Evolutionary conservation across 2,329 filamentous ascomycete genomes (phyloP), one percentile per base, ranked within the genome.

Genomic region (Sclerotinia borealis): DNA sequence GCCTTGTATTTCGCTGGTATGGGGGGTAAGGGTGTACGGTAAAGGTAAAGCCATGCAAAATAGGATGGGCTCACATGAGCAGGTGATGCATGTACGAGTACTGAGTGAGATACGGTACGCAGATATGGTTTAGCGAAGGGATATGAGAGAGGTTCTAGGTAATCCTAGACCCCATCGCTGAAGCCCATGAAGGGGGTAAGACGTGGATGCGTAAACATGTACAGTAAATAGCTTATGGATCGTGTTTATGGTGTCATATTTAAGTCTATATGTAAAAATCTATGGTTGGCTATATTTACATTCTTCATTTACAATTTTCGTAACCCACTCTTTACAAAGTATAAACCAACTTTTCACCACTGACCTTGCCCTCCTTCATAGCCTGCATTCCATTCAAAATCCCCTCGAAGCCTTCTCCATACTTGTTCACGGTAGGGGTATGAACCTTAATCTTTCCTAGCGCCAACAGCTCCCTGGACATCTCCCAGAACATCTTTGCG

Each of bases 261-360:
- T 22, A 25, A 47, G 10, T 13, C 36, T 39, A 9, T 15, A 27
- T 15, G 10, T 47, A 22, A 10, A 27, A 47, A 47, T 47, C 22
- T 15, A 47, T 27, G 43, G 10, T 5, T 47, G n/a, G 2, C 7
- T 22, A 9, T 34, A 34, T n/a, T 56, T 13, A 25, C 7, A 25
- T 45, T 11, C 8, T 22, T 34, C 13, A 25, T 34, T 34, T n/a
- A 29, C 25, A 13, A 5, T n/a, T 11, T 27, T 29, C 5, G 9
- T 27, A 10, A 19, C 6, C 19, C 29, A 17, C 4, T 34, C 5
- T 7, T 60, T 68, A 78, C 65, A 78, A 61, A 10, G 76, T 78
- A 66, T 79, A 80, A 1, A 81, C 79, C 56, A 81, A 69, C 73
- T 81, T 81, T 25, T 74, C 73, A 9, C 75, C 79, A 60, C 77